These are phyloP conservation scores for Eucalyptus lansdowneana DNA, from an alignment of 345 rosid species.

Conservation along the genomic window DNA sequence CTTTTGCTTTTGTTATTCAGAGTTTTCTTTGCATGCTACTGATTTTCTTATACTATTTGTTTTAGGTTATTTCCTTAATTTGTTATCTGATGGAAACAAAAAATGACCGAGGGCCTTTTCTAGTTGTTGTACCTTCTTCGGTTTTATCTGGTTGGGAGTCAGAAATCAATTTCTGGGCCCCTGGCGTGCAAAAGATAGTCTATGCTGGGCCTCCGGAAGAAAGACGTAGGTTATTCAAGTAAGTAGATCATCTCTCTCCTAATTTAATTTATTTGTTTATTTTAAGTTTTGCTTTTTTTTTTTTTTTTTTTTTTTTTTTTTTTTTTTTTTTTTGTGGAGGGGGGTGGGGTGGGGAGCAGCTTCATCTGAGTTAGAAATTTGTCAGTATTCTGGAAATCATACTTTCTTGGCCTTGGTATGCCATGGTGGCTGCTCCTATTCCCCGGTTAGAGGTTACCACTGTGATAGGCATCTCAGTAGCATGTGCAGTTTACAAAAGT, in stretches of 20 bases:
- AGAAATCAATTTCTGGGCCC: slow-evolving; percentile 85
- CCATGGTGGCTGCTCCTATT: not conserved
- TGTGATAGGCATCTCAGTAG: not conserved
- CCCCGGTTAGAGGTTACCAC: not conserved
- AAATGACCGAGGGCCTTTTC: slow-evolving; percentile 88
- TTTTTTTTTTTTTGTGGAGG: not conserved
- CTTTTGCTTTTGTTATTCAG: not conserved
- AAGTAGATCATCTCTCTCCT: slow-evolving; percentile 2
- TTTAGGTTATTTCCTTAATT: slow-evolving; percentile 67
- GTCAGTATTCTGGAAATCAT: not conserved
- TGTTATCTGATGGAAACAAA: slow-evolving; percentile 88
- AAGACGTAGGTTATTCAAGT: slow-evolving; percentile 83
- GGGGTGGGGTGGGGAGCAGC: not conserved
- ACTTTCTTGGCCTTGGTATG: not conserved
- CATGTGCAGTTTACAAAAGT: too few relatives aligned
- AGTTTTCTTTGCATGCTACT: not conserved
- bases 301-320: too few relatives aligned
- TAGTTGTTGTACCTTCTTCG: slow-evolving; percentile 90
- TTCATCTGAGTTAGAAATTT: not conserved
- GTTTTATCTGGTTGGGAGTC: slow-evolving; percentile 89
- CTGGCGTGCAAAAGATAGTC: slow-evolving; percentile 55
- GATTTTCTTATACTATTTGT: not conserved
- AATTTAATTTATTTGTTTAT: not conserved
- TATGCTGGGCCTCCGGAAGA: slow-evolving; percentile 90
- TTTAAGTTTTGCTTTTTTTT: not conserved